These are phyloP conservation scores for Kwoniella dejecticola DNA, from an alignment of 768 basidiomycete genomes.

Conservation along the genomic window DNA sequence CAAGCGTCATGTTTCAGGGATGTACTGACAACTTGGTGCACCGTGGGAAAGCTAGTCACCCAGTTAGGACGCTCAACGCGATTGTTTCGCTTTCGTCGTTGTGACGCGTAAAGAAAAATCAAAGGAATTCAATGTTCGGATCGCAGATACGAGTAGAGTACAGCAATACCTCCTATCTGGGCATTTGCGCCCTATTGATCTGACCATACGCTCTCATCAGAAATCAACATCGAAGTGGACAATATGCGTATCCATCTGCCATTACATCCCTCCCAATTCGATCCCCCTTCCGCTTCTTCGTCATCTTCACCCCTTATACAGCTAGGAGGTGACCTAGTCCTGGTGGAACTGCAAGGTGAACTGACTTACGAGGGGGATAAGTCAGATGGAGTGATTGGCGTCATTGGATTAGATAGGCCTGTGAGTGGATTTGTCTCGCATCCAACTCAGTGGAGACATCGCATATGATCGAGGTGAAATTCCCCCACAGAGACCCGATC, in stretches of 20 bases:
- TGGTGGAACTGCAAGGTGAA: conserved; percentile 85
- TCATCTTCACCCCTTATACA: conserved; percentile 62
- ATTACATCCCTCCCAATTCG: conserved; percentile 36
- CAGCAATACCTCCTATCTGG: background rate
- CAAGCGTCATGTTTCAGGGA: conserved; percentile 3
- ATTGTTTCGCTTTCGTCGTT: background rate
- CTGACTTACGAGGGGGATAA: conserved; percentile 70
- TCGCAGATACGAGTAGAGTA: background rate
- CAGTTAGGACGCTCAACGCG: too few relatives aligned
- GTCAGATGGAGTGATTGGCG: conserved; percentile 76
- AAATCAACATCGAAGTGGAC: background rate
- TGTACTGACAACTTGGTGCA: background rate
- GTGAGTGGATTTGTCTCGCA: conserved; percentile 31
- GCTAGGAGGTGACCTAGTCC: conserved; percentile 75
- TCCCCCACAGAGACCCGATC: too few relatives aligned
- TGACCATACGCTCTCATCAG: background rate
- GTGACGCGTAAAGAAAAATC: background rate
- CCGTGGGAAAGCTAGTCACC: conserved; percentile 6
- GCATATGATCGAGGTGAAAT: too few relatives aligned
- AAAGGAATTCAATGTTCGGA: background rate
- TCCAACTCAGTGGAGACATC: too few relatives aligned
- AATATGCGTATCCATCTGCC: conserved; percentile 51
- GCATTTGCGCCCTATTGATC: background rate
- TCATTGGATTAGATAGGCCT: conserved; percentile 64
- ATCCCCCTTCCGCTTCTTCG: conserved; percentile 10